Base-by-base conservation (phyloP, 2,329 filamentous ascomycete genomes). In the Exophiala viscosa region DNA sequence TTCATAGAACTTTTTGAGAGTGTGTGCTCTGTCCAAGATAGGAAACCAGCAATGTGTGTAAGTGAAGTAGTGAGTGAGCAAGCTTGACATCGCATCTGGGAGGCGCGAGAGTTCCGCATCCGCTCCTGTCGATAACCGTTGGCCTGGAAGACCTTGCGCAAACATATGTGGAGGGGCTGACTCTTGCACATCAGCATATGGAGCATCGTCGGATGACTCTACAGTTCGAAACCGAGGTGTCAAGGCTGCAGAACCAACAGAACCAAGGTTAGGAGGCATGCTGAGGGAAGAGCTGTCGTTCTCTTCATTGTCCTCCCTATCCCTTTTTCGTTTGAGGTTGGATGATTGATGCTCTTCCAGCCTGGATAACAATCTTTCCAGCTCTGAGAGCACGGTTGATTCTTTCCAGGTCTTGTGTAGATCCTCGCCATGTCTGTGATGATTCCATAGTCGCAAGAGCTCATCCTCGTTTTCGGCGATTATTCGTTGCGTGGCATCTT, bases 21-120 rank as follows among this genome's bases (percentile, higher is more conserved):
- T 72, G 50, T 77, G 76, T 57, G 82, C 77, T 62, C 80, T 82
- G 44, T 80, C 76, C 20, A 77, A 71, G n/a, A 83, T 75, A 0
- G 81, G 81, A 28, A 84, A 73, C 80, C 81, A 84, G 20, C 74
- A 75, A 58, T 83, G 79, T 0, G 78, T 81, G 50, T 76, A 76
- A 0, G 78, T 74, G 57, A 82, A 82, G 59, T 82, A 83, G 9
- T 76, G 69, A 60, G 83, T 79, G 33, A 83, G 66, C 5, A 82
- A 66, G 13, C 71, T 70, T 64, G 79, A 79, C 7, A 77, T 73
- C 48, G 78, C 73, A 20, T 69, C 60, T 10, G 80, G 80, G 9
- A 83, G 69, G 34, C 66, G 63, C 34, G 46, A 33, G n/a, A 36
- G 31, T n/a, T 32, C 33, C 7, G 40, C 18, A 11, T 42, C 20